These are phyloP conservation scores for Hanseniaspora vineae DNA, from an alignment of 805 yeast genomes.

Conservation along the genomic window DNA sequence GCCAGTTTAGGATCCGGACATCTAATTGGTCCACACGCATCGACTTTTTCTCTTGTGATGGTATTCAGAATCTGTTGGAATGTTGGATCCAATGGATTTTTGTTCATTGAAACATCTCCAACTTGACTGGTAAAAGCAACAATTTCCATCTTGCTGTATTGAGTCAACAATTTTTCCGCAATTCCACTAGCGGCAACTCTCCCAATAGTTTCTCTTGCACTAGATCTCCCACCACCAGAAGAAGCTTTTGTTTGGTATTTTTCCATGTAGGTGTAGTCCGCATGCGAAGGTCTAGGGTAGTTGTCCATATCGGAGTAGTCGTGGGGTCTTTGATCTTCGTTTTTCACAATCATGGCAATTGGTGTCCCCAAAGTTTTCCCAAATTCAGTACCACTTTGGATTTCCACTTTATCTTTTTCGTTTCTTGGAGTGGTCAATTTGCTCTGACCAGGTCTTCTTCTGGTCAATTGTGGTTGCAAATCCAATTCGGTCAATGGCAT, in stretches of 20 bases:
- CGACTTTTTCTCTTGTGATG: conserved; percentile 81
- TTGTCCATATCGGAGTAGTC: conserved; percentile 92
- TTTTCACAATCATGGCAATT: conserved; percentile 81
- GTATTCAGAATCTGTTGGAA: conserved; percentile 59
- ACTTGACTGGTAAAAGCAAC: conserved; percentile 95
- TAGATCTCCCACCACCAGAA: conserved; percentile 94
- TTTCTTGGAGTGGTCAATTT: conserved; percentile 88
- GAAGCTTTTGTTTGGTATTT: conserved; percentile 91
- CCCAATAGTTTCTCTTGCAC: conserved; percentile 97
- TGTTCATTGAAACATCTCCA: conserved; percentile 65
- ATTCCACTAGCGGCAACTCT: conserved; percentile 98
- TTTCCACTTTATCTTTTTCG: conserved; percentile 84
- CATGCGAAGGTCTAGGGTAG: conserved; percentile 96
- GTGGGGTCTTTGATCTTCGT: conserved; percentile 94
- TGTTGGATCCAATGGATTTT: conserved; percentile 50
- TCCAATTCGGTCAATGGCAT: conserved; percentile 73
- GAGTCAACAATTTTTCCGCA: conserved; percentile 79
- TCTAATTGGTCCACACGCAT: conserved; percentile 78
- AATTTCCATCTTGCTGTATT: conserved; percentile 75
- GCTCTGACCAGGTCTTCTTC: conserved; percentile 97
- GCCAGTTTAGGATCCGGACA: conserved; percentile 73
- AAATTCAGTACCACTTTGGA: conserved; percentile 88
- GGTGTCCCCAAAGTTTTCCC: conserved; percentile 92
- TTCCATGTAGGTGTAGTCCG: conserved; percentile 83
- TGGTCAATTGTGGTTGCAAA: conserved; percentile 87